Evolutionary conservation across 768 basidiomycete species (phyloP), one percentile per base, ranked within the genome.

Genomic region (Boletus vermiculosoides): DNA sequence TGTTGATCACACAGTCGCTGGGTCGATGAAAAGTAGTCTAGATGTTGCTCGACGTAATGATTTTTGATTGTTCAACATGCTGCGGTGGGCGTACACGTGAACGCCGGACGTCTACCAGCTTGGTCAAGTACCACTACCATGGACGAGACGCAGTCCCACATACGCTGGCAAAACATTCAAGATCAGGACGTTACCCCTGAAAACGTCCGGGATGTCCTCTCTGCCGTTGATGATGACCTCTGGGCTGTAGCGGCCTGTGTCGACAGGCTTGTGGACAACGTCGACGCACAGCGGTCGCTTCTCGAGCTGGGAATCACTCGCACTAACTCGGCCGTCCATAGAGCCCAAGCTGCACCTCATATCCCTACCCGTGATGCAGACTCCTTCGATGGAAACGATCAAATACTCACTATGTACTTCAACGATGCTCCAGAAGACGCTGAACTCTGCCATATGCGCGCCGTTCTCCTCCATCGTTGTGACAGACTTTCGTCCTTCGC

Each of bases 191-290:
- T 92, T 55, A 84, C 83, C 4, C 64, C 73, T 0, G 78, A 83
- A 47, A 64, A 67, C 41, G 73, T 89, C 28, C 70, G 75, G 23
- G 65, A 80, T 23, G 64, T 78, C 20, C 78, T 94, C 20, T 73
- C 69, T 10, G 63, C 74, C 23, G 73, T 88, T 40, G 71, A 75
- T 41, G 84, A 92, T 64, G 87, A 94, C 69, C 72, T 86, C 10
- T 94, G 91, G 90, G 86, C 85, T 16, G 80, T 80, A 37, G 83
- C 87, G n/a, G 89, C 90, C 3, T 88, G 84, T 63, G 74, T 78
- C 25, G 90, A 92, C 73, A 78, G 87, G 55, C 70, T 87, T 25
- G 73, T 87, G n/a, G 76, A 87, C 58, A 76, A 84, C 66, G 73
- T 78, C 22, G 69, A 68, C 52, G 71, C 83, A 15, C 85, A 92